phyloP scores from a whole-genome alignment of 2,329 filamentous ascomycete genomes.

The Corinectria fuckeliana region DNA sequence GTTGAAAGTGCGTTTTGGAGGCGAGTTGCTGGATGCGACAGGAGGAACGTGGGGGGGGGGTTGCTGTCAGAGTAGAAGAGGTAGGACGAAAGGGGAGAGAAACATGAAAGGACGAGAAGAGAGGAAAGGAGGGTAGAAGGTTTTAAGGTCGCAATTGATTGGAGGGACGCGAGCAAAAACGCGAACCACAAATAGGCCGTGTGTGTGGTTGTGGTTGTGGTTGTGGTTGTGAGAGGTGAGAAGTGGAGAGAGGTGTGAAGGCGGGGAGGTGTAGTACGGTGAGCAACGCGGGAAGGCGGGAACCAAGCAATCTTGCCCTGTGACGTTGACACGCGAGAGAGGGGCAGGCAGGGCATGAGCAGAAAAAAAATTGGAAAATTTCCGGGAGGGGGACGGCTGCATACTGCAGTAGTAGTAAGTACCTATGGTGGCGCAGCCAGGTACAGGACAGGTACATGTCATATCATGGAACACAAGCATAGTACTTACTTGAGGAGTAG shows the following conservation, averaged over 20 bases:
- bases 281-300: neutral
- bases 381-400: neutral
- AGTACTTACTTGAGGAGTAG: too few species aligned
- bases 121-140: neutral
- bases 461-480: too few species aligned
- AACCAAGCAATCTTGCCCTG: slow-evolving; percentile 28
- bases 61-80: neutral
- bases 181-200: neutral
- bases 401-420: too few species aligned
- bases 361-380: neutral
- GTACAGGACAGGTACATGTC: neutral
- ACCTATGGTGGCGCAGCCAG: neutral
- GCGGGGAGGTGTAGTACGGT: neutral
- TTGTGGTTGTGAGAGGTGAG: neutral
- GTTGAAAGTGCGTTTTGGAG: too few species aligned
- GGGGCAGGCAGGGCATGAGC: slow-evolving; percentile 16
- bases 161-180: neutral
- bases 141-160: neutral
- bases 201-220: neutral
- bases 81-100: neutral
- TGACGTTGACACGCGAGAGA: slow-evolving; percentile 34
- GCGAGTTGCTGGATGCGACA: neutral
- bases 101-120: neutral
- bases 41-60: neutral
- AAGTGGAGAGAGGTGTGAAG: too few species aligned